Percentiles rank a stretch among this genome's conserved stretches.
phyloP scores from a whole-genome alignment of 1,284 basidiomycete species.

The Ganoderma lingzhi region DNA sequence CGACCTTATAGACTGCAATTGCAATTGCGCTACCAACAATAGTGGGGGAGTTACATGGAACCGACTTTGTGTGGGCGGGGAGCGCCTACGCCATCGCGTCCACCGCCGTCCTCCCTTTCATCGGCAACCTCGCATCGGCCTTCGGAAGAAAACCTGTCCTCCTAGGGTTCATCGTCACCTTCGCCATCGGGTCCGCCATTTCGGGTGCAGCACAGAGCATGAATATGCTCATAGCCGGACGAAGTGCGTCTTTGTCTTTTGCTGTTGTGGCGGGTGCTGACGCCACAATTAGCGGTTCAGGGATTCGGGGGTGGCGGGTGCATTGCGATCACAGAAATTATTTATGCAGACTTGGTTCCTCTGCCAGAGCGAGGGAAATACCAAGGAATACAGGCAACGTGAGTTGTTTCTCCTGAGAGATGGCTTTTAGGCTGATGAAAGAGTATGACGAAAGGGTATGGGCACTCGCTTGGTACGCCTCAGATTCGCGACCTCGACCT shows the following conservation, averaged over 20 bases:
- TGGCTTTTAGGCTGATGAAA: not conserved
- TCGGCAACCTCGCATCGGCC: constrained; percentile 38
- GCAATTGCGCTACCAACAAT: constrained; percentile 46
- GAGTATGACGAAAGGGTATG: no score
- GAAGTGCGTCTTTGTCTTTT: constrained; percentile 11
- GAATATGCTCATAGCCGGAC: constrained; percentile 43
- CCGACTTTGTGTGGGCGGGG: constrained; percentile 42
- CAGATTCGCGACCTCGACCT: not conserved
- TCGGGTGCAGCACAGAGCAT: constrained; percentile 46
- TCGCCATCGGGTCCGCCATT: constrained; percentile 46
- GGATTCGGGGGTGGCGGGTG: constrained; percentile 52
- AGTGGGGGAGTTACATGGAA: constrained; percentile 39
- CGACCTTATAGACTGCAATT: constrained; percentile 39
- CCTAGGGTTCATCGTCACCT: constrained; percentile 43
- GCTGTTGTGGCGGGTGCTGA: not conserved
- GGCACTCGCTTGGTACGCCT: not conserved
- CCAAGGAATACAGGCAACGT: constrained; percentile 33
- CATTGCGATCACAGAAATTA: constrained; percentile 47
- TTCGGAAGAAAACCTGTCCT: constrained; percentile 47
- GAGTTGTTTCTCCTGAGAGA: constrained; percentile 10
- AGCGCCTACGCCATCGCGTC: constrained; percentile 40
- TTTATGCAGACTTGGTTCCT: constrained; percentile 52
- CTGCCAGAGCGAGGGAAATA: constrained; percentile 50
- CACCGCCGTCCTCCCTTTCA: constrained; percentile 39
- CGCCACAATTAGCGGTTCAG: constrained; percentile 44